phyloP scores from a whole-genome alignment of 495 filamentous ascomycete species.

The Neurospora pannonica region DNA sequence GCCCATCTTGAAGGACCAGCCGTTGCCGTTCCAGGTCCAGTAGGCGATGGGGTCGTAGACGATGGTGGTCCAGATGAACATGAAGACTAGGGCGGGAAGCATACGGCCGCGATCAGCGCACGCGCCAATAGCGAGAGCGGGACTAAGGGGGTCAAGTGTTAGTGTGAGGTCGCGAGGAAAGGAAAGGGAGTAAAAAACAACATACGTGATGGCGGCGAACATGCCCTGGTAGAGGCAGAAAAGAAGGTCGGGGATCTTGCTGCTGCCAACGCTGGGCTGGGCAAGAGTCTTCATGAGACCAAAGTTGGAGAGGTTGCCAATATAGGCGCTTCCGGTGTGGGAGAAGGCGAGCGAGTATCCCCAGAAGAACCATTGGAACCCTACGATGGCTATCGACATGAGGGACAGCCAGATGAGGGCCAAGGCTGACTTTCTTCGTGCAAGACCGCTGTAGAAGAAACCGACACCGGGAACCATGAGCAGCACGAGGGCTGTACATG shows the following conservation, averaged over 20 bases:
- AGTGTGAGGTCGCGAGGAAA: not conserved
- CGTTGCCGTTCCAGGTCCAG: slow-evolving; percentile 92
- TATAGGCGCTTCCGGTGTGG: slow-evolving; percentile 69
- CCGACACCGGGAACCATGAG: slow-evolving; percentile 98
- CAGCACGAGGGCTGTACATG: slow-evolving; percentile 78
- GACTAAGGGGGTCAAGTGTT: slow-evolving; percentile 24
- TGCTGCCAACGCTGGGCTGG: slow-evolving; percentile 72
- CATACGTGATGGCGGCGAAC: slow-evolving; percentile 81
- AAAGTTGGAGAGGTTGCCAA: slow-evolving; percentile 80
- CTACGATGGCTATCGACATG: slow-evolving; percentile 83
- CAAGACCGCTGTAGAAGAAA: slow-evolving; percentile 98
- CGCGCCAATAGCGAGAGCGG: slow-evolving; percentile 85
- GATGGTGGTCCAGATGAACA: slow-evolving; percentile 91
- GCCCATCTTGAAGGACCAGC: slow-evolving; percentile 77
- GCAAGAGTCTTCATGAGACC: slow-evolving; percentile 75
- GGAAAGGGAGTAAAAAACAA: not conserved
- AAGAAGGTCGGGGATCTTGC: slow-evolving; percentile 74
- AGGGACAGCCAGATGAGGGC: slow-evolving; percentile 94
- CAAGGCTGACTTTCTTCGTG: slow-evolving; percentile 91
- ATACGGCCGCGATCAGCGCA: slow-evolving; percentile 90
- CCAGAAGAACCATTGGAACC: slow-evolving; percentile 99
- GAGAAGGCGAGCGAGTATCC: slow-evolving; percentile 93
- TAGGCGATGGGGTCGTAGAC: slow-evolving; percentile 95
- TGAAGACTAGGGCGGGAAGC: slow-evolving; percentile 89
- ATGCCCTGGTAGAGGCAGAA: slow-evolving; percentile 96